Conservation (phyloP, 192 early-diverging fungal genomes). For the Linnemannia exigua region DNA sequence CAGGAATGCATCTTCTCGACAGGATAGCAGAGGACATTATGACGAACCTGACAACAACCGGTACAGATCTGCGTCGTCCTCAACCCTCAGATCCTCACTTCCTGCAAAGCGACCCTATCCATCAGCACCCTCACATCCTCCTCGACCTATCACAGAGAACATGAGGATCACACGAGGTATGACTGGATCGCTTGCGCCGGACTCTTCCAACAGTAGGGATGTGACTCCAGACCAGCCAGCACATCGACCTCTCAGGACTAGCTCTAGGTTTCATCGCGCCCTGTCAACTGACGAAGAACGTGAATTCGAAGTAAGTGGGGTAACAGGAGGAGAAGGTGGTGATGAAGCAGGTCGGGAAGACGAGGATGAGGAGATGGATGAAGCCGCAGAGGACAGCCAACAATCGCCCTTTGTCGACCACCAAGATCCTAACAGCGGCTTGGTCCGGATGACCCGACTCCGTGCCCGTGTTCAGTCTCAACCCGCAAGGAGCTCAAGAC, state of each 20-base stretch:
- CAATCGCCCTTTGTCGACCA: slow-evolving; percentile 10
- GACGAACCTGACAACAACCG: slow-evolving; percentile 18
- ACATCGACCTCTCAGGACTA: slow-evolving; percentile 1
- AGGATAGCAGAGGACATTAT: slow-evolving; percentile 15
- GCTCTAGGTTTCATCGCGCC: slow-evolving; percentile 16
- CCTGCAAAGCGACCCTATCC: slow-evolving; percentile 26
- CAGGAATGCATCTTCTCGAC: neutral
- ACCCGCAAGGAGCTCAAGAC: slow-evolving; percentile 18
- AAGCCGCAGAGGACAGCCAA: neutral
- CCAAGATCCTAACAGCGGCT: slow-evolving; percentile 21
- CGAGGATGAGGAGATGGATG: slow-evolving; percentile 13
- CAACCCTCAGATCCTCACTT: slow-evolving; percentile 5
- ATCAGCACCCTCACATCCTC: neutral
- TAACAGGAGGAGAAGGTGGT: slow-evolving; percentile 15
- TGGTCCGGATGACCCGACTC: slow-evolving; percentile 37
- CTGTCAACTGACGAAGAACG: slow-evolving; percentile 29
- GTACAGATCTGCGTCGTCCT: neutral
- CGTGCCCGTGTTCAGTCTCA: slow-evolving; percentile 30
- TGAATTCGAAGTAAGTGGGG: slow-evolving; percentile 3
- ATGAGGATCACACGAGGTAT: slow-evolving; percentile 58
- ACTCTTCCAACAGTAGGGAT: slow-evolving; percentile 49
- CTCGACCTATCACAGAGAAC: slow-evolving; percentile 37
- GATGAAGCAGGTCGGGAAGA: slow-evolving; percentile 7
- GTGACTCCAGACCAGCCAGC: slow-evolving; percentile 22
- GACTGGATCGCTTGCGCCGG: slow-evolving; percentile 33